Conservation (phyloP, 2,329 filamentous ascomycete species). For the Trichoderma pleuroti region DNA sequence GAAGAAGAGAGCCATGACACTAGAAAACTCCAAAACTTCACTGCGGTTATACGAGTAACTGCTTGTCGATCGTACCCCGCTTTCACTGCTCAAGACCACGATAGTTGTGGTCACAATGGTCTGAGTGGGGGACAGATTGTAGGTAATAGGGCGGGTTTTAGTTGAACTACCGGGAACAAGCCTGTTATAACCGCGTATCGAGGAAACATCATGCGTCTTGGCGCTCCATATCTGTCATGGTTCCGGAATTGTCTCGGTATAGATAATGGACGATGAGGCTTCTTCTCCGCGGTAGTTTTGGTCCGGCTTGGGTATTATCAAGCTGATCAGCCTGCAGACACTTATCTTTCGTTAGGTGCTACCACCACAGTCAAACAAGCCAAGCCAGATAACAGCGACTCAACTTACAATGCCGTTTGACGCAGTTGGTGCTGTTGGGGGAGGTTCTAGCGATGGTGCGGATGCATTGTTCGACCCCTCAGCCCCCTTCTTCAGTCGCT, state of each 20-base stretch:
- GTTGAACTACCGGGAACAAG: background rate
- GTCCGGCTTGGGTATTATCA: background rate
- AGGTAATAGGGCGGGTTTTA: background rate
- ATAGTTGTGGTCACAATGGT: background rate
- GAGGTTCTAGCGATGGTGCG: background rate
- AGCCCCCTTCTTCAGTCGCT: constrained; percentile 2
- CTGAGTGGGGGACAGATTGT: constrained; percentile 2
- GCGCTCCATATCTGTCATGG: background rate
- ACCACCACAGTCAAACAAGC: background rate
- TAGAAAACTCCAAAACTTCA: background rate
- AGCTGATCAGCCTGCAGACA: background rate
- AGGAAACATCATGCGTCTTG: background rate
- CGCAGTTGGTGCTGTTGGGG: background rate
- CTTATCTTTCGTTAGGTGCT: background rate
- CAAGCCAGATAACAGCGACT: background rate
- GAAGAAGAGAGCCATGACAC: background rate
- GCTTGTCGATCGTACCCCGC: constrained; percentile 14
- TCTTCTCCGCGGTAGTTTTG: background rate
- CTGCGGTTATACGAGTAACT: background rate
- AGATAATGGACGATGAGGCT: background rate
- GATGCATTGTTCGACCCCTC: constrained; percentile 2
- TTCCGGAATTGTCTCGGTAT: constrained; percentile 7
- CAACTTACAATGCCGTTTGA: constrained; percentile 1
- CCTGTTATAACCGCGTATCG: background rate
- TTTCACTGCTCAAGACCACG: background rate